These are phyloP conservation scores for Rauvolfia tetraphylla DNA, from an alignment of 257 asterid species.

Conservation along the genomic window DNA sequence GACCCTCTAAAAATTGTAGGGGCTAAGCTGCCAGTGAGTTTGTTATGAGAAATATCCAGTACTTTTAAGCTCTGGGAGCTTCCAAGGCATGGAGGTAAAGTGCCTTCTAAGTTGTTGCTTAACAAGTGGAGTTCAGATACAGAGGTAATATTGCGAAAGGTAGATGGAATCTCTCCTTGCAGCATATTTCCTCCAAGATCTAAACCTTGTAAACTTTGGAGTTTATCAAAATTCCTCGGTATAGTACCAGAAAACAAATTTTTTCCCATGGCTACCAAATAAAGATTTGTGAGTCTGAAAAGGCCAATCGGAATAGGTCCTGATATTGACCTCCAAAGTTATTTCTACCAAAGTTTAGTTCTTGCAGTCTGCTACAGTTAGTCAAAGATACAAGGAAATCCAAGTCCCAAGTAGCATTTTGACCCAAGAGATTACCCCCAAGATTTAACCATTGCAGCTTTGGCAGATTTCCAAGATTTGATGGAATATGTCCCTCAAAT, in stretches of 20 bases:
- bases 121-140: slow-evolving; percentile 2
- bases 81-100: slow-evolving; percentile 12
- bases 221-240: slow-evolving; percentile 28
- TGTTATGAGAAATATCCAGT: slow-evolving; percentile 22
- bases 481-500: slow-evolving; percentile 28
- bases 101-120: slow-evolving; percentile 23
- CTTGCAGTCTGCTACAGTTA: slow-evolving; percentile 23
- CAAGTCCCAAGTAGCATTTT: slow-evolving; percentile 20
- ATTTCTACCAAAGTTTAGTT: slow-evolving; percentile 11
- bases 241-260: slow-evolving; percentile 23
- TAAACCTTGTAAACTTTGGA: slow-evolving; percentile 6
- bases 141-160: slow-evolving; percentile 15
- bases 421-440: slow-evolving; percentile 10
- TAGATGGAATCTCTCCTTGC: background rate
- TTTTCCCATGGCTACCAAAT: background rate
- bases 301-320: slow-evolving; percentile 32
- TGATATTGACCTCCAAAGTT: slow-evolving; percentile 25
- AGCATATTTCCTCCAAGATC: background rate
- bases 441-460: slow-evolving; percentile 21
- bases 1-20: slow-evolving; percentile 8
- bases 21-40: slow-evolving; percentile 24
- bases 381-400: slow-evolving; percentile 20
- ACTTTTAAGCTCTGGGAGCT: slow-evolving; percentile 11
- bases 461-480: slow-evolving; percentile 28
- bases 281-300: slow-evolving; percentile 13